Base-by-base conservation (phyloP, 2,329 filamentous ascomycete genomes). In the Fusarium palustre region DNA sequence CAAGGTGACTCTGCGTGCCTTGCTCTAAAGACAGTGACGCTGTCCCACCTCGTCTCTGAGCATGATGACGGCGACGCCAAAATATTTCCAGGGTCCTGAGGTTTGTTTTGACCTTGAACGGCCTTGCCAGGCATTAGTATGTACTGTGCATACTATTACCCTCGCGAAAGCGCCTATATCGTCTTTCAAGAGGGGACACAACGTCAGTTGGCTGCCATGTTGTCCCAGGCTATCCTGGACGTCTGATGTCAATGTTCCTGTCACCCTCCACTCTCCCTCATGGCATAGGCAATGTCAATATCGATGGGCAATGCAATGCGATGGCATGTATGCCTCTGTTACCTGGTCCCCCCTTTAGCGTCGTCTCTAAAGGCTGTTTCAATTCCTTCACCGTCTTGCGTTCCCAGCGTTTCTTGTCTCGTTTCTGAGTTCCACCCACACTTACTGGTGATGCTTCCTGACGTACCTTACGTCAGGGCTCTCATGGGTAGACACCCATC, bases 391-490 rank as follows among this genome's bases (percentile, higher is more conserved):
- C 73, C 73, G 73, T 75, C 73, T 75, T 70, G 73, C 64, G 64
- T 70, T 75, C 70, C 71, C 68, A 59, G 67, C 66, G 70, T 74
- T 74, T 75, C 70, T 61, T 74, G 71, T 72, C 65, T 71, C 63
- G 64, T 59, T 67, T 55, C 50, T 58, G 72, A 70, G 72, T 68
- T 66, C 72, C 72, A 74, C 69, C 50, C 70, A 70, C 70, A 69
- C 68, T 62, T 56, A 50, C 58, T 70, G 66, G 62, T 55, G 58
- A 58, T 61, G 66, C 60, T 64, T 66, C 60, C 69, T 66, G 69
- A 70, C 61, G 69, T 75, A 65, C 74, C 74, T 74, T 76, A 76
- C 74, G 74, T 76, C 74, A 76, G 72, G 71, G 72, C 71, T 69
- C 57, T 75, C 59, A 63, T 73, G 67, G 69, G 49, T 60, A 52